Percentiles rank a stretch among this genome's conserved stretches.
These are phyloP conservation scores for Phlebiopsis flavidoalba DNA, from an alignment of 768 basidiomycete genomes.

Conservation along the genomic window DNA sequence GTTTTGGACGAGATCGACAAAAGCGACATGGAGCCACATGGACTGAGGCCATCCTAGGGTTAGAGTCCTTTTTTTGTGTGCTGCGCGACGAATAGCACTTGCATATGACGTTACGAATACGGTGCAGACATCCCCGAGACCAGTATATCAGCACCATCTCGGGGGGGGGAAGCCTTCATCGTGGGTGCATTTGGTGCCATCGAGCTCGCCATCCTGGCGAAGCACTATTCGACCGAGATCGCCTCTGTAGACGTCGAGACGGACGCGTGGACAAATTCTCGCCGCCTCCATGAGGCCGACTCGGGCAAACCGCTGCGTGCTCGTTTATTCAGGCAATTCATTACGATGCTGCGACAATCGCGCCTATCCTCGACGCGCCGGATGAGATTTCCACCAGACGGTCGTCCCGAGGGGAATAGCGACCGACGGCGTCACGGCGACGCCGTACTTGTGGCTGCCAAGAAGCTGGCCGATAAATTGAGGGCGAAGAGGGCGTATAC, in stretches of 20 bases:
- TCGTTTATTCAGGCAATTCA: conserved; percentile 97
- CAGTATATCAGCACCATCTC: conserved; percentile 81
- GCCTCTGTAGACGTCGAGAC: conserved; percentile 89
- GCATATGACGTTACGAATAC: not conserved
- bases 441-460: conserved; percentile 56
- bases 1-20: conserved; percentile 75
- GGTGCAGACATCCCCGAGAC: conserved; percentile 47
- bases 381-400: conserved; percentile 88
- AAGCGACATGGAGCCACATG: conserved; percentile 66
- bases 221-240: conserved; percentile 82
- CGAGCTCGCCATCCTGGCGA: conserved; percentile 80
- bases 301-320: conserved; percentile 41
- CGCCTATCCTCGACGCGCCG: conserved; percentile 73
- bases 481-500: conserved; percentile 81
- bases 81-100: not conserved
- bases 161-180: conserved; percentile 65
- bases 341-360: conserved; percentile 86
- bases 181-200: conserved; percentile 99
- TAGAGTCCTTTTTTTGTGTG: conserved; percentile 8
- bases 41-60: conserved; percentile 87
- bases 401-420: conserved; percentile 64
- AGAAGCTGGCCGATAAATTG: conserved; percentile 66
- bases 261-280: conserved; percentile 79
- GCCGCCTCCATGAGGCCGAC: conserved; percentile 47
- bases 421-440: conserved; percentile 41